These are phyloP conservation scores for Piper betle DNA, from an alignment of 164 flowering plant species.

Conservation along the genomic window DNA sequence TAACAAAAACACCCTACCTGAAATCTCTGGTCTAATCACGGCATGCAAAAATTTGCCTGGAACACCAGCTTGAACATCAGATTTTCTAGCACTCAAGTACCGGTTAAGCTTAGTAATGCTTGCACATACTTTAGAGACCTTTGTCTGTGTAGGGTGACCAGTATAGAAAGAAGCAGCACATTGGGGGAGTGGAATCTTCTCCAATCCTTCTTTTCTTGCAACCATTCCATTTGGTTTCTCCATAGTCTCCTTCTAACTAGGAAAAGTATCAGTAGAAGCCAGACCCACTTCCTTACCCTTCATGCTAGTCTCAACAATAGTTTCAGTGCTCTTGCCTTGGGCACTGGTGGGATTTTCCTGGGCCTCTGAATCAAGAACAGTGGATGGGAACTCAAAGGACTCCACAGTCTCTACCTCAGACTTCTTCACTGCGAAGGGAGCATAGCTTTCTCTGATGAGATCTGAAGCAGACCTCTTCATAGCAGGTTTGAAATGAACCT, in stretches of 20 bases:
- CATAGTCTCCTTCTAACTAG: neutral
- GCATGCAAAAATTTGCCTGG: conserved; percentile 58
- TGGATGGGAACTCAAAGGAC: conserved; percentile 12
- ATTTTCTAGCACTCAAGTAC: conserved; percentile 33
- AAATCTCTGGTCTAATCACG: conserved; percentile 39
- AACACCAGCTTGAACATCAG: conserved; percentile 42
- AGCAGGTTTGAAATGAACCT: conserved; percentile 4
- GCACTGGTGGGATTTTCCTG: conserved; percentile 10
- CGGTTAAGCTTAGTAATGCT: conserved; percentile 28
- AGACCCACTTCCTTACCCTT: conserved; percentile 5
- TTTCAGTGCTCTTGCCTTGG: conserved; percentile 7
- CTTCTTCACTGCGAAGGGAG: conserved; percentile 11
- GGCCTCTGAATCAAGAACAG: neutral
- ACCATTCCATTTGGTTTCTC: conserved; percentile 22
- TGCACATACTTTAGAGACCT: conserved; percentile 38
- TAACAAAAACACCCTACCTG: conserved; percentile 20
- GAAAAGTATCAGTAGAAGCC: conserved; percentile 5
- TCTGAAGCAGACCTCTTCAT: conserved; percentile 15
- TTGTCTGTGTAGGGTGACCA: conserved; percentile 28
- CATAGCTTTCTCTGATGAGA: conserved; percentile 15
- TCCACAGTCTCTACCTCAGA: conserved; percentile 7
- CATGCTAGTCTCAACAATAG: conserved; percentile 4
- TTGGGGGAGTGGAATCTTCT: conserved; percentile 33
- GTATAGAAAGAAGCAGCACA: conserved; percentile 48
- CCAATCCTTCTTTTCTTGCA: conserved; percentile 12